Base-by-base conservation (phyloP, 2,329 filamentous ascomycete species). In the Trichoderma arundinaceum region DNA sequence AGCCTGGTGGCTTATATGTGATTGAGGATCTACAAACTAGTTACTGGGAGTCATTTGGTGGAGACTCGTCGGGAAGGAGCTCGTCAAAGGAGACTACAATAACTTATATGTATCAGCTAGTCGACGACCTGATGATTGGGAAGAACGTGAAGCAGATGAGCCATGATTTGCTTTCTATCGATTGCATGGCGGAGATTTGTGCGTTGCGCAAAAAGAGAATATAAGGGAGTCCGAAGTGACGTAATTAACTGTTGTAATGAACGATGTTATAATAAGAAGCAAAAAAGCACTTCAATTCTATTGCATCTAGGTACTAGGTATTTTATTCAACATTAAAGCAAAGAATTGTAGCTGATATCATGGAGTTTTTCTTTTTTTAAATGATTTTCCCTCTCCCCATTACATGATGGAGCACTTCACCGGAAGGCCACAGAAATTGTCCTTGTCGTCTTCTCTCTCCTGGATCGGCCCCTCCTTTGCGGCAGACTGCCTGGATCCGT, bases 351-450 rank as follows among this genome's bases (percentile, higher is more conserved):
- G 8, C 7, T 39, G 33, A 28, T 54, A 41, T 54, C 52, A 19
- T 17, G 13, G 22, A 41, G 15, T 33, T 52, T 10, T 46, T 64
- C 15, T 28, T 39, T 51, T 28, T 12, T 44, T 46, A 56, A 44
- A 12, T 62, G 33, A 41, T 5, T 10, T 13, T 39, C 32, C 9
- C 8, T 10, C 7, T 46, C 12, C 35, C 49, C 49, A 46, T 80
- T 79, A 92, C 74, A 88, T 79, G 71, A 95, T 86, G 53, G 80
- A 79, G 77, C 92, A 95, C 74, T 94, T 94, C 59, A 82, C 80
- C 38, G 92, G 92, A 72, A 95, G 79, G 22, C 92, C 91, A 75
- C 92, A 96, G 52, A 90, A 63, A 4, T 44, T 90, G 0, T 91
- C 90, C 73, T 89, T 59, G n/a, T 48, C 57, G 28, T 61, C 57